Base-by-base conservation (phyloP, 352 stramenopile genomes). In the Phytophthora rubi region DNA sequence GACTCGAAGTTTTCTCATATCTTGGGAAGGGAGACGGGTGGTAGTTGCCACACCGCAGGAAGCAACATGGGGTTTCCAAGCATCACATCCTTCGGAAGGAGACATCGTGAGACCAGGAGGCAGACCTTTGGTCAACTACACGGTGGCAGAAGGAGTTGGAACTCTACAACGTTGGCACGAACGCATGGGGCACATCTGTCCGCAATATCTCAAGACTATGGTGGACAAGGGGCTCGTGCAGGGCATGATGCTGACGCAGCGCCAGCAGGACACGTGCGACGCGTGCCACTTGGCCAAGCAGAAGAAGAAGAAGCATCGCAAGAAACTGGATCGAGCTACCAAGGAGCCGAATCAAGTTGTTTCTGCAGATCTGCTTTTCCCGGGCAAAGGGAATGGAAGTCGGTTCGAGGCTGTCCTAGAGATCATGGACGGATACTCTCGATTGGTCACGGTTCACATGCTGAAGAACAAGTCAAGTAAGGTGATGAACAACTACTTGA, bases 181-280 rank as follows among this genome's bases (percentile, higher is more conserved):
- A 26, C 26, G 54, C 13, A 12, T 60, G 12, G 9, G 35, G 5
- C 18, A 60, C 6, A 59, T n/a, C 8, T 59, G 53, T 13, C 53
- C 33, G 15, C 37, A 61, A n/a, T 55, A 55, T 35, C 56, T 45
- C 6, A 47, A 56, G 12, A 49, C 9, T 2, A 56, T 49, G 28
- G 45, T 56, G 2, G 57, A 64, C 15, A 55, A 37, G 10, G 45
- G 18, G 10, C 16, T 56, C 0, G 57, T 49, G 8, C 18, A 6
- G 2, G 57, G 28, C n/a, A 64, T 56, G 57, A 45, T 64, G 26
- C 13, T 56, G 10, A 64, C 28, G 0, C 30, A 64, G 57, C 30
- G 56, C 18, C 56, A 53, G 10, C 33, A 60, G 6, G 37, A 15
- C 10, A 39, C 35, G 18, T 60, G 54, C 6, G 35, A 60, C 28